Conservation (phyloP, 2,329 filamentous ascomycete genomes). For the Pestalotiopsis sp. region DNA sequence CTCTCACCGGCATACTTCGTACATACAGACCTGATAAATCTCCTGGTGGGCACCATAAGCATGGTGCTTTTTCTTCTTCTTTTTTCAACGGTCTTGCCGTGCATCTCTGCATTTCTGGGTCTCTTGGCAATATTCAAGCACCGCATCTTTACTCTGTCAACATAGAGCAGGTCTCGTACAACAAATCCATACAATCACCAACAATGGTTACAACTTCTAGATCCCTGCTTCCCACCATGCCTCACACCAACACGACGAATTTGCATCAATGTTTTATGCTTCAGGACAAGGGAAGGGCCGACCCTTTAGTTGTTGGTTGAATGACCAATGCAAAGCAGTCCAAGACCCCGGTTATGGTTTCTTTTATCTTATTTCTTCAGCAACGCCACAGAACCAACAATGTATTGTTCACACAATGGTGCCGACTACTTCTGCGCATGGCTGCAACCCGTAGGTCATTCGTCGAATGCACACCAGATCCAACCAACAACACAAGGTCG, state of each 20-base stretch:
- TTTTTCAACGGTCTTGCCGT: neutral
- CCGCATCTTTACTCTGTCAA: neutral
- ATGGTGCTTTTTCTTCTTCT: neutral
- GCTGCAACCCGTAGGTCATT: neutral
- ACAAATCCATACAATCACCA: conserved; percentile 3
- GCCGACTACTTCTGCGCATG: neutral
- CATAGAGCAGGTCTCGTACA: neutral
- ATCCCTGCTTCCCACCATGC: conserved; percentile 18
- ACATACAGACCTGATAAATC: neutral
- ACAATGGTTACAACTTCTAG: conserved; percentile 3
- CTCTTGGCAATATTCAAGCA: neutral
- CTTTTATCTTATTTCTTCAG: conserved; percentile 3
- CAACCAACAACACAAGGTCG: conserved; percentile 32
- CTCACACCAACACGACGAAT: conserved; percentile 13
- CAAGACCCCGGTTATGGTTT: neutral
- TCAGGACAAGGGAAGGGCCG: conserved; percentile 20
- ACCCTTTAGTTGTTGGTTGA: conserved; percentile 22
- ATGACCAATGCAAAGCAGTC: conserved; percentile 17
- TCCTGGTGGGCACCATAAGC: neutral
- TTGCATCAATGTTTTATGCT: conserved; percentile 15
- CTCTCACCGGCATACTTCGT: neutral
- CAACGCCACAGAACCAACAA: conserved; percentile 17
- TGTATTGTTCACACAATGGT: neutral
- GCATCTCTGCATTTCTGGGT: neutral
- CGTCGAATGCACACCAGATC: neutral